Percentiles rank a stretch among this genome's conserved stretches.
phyloP scores from a whole-genome alignment of 2,329 filamentous ascomycete species.

The Fusarium sp. region DNA sequence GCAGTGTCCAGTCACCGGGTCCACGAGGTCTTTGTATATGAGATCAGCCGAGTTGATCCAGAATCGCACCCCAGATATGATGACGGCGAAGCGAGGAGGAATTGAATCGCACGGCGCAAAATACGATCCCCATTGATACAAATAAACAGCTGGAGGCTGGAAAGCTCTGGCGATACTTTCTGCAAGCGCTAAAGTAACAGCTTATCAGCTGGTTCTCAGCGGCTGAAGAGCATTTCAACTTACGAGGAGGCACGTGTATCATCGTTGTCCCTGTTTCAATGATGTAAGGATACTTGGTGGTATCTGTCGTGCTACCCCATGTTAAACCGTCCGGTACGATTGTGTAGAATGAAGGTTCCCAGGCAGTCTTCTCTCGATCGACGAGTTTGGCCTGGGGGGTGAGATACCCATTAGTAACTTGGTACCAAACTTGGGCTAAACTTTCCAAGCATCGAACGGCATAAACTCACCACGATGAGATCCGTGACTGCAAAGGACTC shows the following conservation, averaged over 20 bases:
- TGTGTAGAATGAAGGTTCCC: constrained; percentile 68
- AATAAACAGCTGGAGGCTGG: constrained; percentile 62
- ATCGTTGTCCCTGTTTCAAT: constrained; percentile 69
- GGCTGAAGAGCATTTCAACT: constrained; percentile 37
- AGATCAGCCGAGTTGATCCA: constrained; percentile 65
- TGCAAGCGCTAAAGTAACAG: constrained; percentile 57
- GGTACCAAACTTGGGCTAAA: background rate
- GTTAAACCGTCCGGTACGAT: constrained; percentile 65
- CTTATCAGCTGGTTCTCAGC: background rate
- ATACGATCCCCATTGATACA: constrained; percentile 64
- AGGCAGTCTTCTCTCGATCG: constrained; percentile 56
- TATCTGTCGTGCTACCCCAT: constrained; percentile 60
- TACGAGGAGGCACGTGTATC: constrained; percentile 65
- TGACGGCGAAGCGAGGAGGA: constrained; percentile 62
- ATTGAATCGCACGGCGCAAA: constrained; percentile 66
- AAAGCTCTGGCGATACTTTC: constrained; percentile 65
- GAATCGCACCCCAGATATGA: constrained; percentile 62
- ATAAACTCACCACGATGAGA: constrained; percentile 62
- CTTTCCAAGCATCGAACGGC: background rate
- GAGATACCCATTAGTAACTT: constrained; percentile 4
- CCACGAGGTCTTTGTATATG: constrained; percentile 61
- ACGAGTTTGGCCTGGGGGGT: constrained; percentile 61
- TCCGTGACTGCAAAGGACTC: constrained; percentile 55
- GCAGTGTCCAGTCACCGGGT: constrained; percentile 64
- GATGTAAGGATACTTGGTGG: constrained; percentile 64